phyloP scores from a whole-genome alignment of 208 protist species.

The Leptomonas pyrrhocoris region DNA sequence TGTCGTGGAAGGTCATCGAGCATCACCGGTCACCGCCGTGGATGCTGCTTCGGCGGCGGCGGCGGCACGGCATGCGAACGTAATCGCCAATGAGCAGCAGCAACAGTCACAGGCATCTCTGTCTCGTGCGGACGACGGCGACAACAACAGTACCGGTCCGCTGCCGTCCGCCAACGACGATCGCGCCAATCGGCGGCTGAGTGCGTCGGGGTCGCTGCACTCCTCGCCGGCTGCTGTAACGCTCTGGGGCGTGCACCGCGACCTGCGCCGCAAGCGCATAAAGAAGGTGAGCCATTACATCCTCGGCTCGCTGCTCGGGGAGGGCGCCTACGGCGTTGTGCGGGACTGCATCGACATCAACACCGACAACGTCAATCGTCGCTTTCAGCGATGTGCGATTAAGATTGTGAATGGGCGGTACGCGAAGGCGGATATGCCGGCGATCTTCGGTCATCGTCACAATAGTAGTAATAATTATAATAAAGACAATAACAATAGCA shows the following conservation, averaged over 20 bases:
- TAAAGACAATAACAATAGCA: slow-evolving; percentile 3
- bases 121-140: slow-evolving; percentile 8
- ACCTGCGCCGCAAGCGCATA: slow-evolving; percentile 73
- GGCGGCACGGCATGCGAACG: too few relatives aligned
- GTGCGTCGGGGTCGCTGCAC: slow-evolving; percentile 9
- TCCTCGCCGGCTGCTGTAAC: slow-evolving; percentile 49
- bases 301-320: slow-evolving; percentile 76
- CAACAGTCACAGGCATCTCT: too few relatives aligned
- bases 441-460: slow-evolving; percentile 7
- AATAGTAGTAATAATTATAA: too few relatives aligned
- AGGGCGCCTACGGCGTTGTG: slow-evolving; percentile 76
- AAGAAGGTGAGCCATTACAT: slow-evolving; percentile 87
- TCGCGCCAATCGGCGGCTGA: too few relatives aligned
- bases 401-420: slow-evolving; percentile 42
- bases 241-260: slow-evolving; percentile 41
- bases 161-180: neutral
- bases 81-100: too few relatives aligned
- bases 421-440: slow-evolving; percentile 2
- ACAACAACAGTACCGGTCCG: slow-evolving; percentile 1
- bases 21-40: too few relatives aligned
- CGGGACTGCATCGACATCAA: slow-evolving; percentile 79
- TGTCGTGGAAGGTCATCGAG: neutral
- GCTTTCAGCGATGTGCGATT: slow-evolving; percentile 53
- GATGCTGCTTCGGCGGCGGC: neutral
- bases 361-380: slow-evolving; percentile 40